phyloP scores from a whole-genome alignment of 495 filamentous ascomycete species.

The Tuber umbilicatum region DNA sequence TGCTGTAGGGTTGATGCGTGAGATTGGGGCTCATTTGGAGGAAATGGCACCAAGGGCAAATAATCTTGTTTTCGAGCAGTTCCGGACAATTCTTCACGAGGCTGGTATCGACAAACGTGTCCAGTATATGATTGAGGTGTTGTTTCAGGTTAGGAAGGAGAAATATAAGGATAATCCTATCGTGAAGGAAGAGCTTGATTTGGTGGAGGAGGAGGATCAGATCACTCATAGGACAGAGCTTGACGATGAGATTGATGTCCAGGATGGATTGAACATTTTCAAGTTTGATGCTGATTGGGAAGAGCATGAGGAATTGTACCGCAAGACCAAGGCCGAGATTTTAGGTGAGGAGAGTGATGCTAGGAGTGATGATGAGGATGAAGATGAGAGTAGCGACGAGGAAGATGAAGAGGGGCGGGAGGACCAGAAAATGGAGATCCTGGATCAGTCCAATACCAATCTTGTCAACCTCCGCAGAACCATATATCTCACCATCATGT shows the following conservation, averaged over 20 bases:
- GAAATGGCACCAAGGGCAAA: constrained; percentile 85
- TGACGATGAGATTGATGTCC: constrained; percentile 71
- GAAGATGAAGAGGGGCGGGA: constrained; percentile 62
- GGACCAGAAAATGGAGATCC: constrained; percentile 74
- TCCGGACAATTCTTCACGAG: constrained; percentile 89
- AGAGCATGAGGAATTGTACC: constrained; percentile 83
- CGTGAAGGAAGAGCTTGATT: constrained; percentile 84
- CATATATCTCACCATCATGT: constrained; percentile 97
- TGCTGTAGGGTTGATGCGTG: constrained; percentile 80
- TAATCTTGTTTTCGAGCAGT: constrained; percentile 86
- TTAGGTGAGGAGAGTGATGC: constrained; percentile 77
- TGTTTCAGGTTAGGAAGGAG: constrained; percentile 95
- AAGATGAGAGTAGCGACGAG: constrained; percentile 70
- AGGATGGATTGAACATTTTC: constrained; percentile 89
- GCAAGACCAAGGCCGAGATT: constrained; percentile 83
- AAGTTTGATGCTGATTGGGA: constrained; percentile 88
- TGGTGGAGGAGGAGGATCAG: constrained; percentile 95
- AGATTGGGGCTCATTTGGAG: constrained; percentile 88
- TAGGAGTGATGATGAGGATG: constrained; percentile 64
- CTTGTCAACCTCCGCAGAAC: constrained; percentile 86
- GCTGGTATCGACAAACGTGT: constrained; percentile 91
- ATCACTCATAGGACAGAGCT: constrained; percentile 78
- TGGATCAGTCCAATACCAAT: constrained; percentile 93
- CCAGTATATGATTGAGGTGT: constrained; percentile 97
- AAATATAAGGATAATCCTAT: constrained; percentile 90